phyloP scores from a whole-genome alignment of 495 filamentous ascomycete genomes.

The Aspergillus campestris region DNA sequence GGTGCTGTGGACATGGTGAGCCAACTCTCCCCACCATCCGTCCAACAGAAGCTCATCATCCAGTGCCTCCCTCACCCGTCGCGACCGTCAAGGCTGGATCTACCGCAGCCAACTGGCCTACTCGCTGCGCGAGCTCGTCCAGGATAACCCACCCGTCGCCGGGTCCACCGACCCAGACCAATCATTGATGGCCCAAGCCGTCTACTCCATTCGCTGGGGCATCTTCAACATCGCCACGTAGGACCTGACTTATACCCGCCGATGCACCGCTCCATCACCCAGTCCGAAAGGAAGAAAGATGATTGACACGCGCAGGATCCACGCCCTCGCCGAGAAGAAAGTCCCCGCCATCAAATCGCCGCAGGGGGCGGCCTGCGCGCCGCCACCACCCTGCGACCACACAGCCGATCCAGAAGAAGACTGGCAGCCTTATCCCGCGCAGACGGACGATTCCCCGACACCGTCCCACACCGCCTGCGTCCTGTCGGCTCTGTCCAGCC shows the following conservation, averaged over 20 bases:
- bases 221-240: slow-evolving; percentile 28
- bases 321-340: slow-evolving; percentile 17
- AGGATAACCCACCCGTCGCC: slow-evolving; percentile 3
- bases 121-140: slow-evolving; percentile 12
- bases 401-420: slow-evolving; percentile 14
- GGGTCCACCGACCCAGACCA: slow-evolving; percentile 10
- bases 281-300: neutral
- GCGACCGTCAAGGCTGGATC: slow-evolving; percentile 25
- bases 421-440: slow-evolving; percentile 24
- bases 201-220: slow-evolving; percentile 24
- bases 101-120: slow-evolving; percentile 20
- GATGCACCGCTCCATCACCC: neutral
- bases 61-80: slow-evolving; percentile 25
- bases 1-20: slow-evolving; percentile 20
- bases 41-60: neutral
- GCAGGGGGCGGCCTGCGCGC: neutral
- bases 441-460: slow-evolving; percentile 1
- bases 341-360: slow-evolving; percentile 9
- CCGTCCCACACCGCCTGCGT: slow-evolving; percentile 19
- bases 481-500: slow-evolving; percentile 14
- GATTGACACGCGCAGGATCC: slow-evolving; percentile 13
- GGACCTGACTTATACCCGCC: neutral
- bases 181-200: slow-evolving; percentile 3
- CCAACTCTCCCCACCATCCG: neutral
- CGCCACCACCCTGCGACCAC: neutral